Evolutionary conservation across 192 early-diverging fungal species (phyloP).

Genomic region (Glomus cerebriforme): DNA sequence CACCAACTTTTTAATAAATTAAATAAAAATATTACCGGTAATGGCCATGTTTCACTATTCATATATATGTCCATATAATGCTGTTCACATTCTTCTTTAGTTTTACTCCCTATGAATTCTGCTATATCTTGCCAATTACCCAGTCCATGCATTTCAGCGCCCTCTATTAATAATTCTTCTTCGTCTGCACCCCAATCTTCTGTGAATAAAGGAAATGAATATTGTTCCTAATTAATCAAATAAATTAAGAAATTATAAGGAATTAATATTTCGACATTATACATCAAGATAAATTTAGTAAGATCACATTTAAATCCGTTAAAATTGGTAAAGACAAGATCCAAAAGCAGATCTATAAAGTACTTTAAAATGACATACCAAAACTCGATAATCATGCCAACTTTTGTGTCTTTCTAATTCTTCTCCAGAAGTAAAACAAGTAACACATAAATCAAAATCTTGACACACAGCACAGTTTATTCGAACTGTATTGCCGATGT

Average conservation of each 20-base stretch:
- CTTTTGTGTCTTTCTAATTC: constrained; percentile 81
- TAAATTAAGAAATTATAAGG: constrained; percentile 28
- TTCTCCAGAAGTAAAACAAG: constrained; percentile 85
- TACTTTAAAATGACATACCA: constrained; percentile 53
- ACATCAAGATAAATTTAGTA: constrained; percentile 5
- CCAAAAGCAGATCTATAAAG: neutral
- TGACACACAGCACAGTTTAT: constrained; percentile 82
- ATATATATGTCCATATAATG: constrained; percentile 91
- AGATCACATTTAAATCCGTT: constrained; percentile 11
- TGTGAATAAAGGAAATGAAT: constrained; percentile 88
- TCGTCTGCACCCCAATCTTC: constrained; percentile 95
- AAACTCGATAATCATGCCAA: constrained; percentile 88
- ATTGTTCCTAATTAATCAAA: constrained; percentile 57
- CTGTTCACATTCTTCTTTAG: constrained; percentile 80
- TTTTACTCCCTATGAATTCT: constrained; percentile 90
- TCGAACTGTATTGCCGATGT: constrained; percentile 87
- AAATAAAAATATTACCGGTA: constrained; percentile 62
- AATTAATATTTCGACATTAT: neutral
- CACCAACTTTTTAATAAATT: neutral
- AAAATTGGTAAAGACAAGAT: neutral
- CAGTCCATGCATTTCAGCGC: constrained; percentile 86
- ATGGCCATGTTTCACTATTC: constrained; percentile 74
- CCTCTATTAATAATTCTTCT: constrained; percentile 91
- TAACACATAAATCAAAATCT: constrained; percentile 94
- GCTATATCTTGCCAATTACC: constrained; percentile 98